A percentile compares a stretch with the other conserved stretches of the same genome.
Conservation (phyloP, 2,329 filamentous ascomycete genomes). For the Cadophora gregata region DNA sequence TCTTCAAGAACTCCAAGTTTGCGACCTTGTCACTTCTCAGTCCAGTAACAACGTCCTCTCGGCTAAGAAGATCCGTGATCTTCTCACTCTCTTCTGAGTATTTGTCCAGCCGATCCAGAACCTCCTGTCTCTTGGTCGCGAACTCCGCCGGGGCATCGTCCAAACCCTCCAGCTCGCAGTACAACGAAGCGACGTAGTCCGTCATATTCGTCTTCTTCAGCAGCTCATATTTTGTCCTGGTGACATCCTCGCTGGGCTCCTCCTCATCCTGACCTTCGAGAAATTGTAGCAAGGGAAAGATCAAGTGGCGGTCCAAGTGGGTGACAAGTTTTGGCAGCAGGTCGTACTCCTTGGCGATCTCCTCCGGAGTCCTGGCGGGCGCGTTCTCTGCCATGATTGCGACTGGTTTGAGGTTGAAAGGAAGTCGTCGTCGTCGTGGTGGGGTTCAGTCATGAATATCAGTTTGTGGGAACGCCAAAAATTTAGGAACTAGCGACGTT, state of each 20-base stretch:
- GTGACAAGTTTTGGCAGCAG: slow-evolving; percentile 87
- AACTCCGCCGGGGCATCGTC: slow-evolving; percentile 83
- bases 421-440: slow-evolving; percentile 24
- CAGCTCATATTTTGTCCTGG: slow-evolving; percentile 88
- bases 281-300: slow-evolving; percentile 97
- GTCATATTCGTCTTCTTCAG: slow-evolving; percentile 99
- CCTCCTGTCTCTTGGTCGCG: slow-evolving; percentile 85
- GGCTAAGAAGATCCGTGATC: slow-evolving; percentile 84
- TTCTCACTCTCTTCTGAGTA: slow-evolving; percentile 87
- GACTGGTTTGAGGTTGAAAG: slow-evolving; percentile 31
- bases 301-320: slow-evolving; percentile 92
- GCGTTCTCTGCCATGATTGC: slow-evolving; percentile 56
- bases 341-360: slow-evolving; percentile 54
- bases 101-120: slow-evolving; percentile 80
- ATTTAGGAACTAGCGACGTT: slow-evolving; percentile 19
- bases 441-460: slow-evolving; percentile 23
- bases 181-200: slow-evolving; percentile 92
- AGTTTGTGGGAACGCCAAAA: slow-evolving; percentile 23
- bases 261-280: slow-evolving; percentile 76
- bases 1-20: slow-evolving; percentile 98
- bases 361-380: slow-evolving; percentile 52
- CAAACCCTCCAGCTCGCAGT: slow-evolving; percentile 86
- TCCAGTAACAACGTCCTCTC: slow-evolving; percentile 89
- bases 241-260: slow-evolving; percentile 75
- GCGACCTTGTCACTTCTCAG: slow-evolving; percentile 96